These are phyloP conservation scores for Middelhovenomyces tepae DNA, from an alignment of 805 yeast species.

Conservation along the genomic window DNA sequence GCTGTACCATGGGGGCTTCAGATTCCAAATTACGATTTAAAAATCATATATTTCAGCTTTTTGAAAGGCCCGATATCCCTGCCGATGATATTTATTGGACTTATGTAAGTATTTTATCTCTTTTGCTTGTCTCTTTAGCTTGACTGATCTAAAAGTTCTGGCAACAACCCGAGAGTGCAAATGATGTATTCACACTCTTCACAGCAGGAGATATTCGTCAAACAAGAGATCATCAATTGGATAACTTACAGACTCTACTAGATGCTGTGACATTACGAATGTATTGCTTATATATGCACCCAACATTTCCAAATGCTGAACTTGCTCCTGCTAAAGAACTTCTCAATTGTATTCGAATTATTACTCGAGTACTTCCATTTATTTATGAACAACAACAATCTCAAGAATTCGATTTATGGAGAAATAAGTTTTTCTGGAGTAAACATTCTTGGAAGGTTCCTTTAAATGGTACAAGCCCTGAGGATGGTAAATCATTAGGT, in stretches of 20 bases:
- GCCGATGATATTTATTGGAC: conserved; percentile 34
- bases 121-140: neutral
- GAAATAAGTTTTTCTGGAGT: conserved; percentile 39
- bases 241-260: conserved; percentile 50
- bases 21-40: conserved; percentile 58
- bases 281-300: conserved; percentile 20
- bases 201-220: conserved; percentile 49
- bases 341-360: conserved; percentile 53
- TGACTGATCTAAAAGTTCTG: conserved; percentile 29
- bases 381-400: conserved; percentile 43
- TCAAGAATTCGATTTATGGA: conserved; percentile 27
- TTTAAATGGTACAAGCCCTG: conserved; percentile 1
- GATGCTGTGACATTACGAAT: conserved; percentile 32
- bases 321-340: conserved; percentile 30
- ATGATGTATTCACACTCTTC: conserved; percentile 51
- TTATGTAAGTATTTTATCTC: conserved; percentile 15
- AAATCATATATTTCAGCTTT: conserved; percentile 49
- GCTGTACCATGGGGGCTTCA: conserved; percentile 56
- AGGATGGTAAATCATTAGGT: conserved; percentile 23
- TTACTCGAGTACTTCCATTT: conserved; percentile 60
- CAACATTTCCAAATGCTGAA: conserved; percentile 22
- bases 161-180: conserved; percentile 40
- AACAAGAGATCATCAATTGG: conserved; percentile 48
- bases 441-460: conserved; percentile 6
- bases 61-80: conserved; percentile 25